Conservation (phyloP, 2,329 filamentous ascomycete genomes). For the Colletotrichum paranaense region DNA sequence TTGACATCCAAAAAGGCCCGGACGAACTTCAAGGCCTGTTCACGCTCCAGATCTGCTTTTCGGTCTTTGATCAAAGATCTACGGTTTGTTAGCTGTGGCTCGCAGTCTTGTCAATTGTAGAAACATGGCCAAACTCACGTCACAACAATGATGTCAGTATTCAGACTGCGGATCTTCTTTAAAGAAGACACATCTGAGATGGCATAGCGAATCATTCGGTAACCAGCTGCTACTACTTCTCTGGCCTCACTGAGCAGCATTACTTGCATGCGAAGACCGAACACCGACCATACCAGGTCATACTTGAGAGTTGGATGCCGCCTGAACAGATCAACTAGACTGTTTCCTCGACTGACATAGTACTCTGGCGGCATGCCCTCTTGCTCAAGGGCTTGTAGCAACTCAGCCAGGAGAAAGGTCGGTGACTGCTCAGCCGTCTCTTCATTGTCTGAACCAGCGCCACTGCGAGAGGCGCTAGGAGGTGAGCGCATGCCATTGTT, state of each 20-base stretch:
- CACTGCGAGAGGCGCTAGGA: conserved; percentile 64
- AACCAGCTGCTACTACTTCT: conserved; percentile 95
- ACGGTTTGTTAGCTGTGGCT: conserved; percentile 19
- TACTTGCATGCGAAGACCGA: conserved; percentile 91
- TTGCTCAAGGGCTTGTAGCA: conserved; percentile 88
- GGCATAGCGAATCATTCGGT: conserved; percentile 91
- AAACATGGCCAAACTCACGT: conserved; percentile 57
- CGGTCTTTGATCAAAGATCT: conserved; percentile 92
- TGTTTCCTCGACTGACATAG: conserved; percentile 93
- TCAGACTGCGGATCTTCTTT: conserved; percentile 85
- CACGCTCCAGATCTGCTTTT: conserved; percentile 95
- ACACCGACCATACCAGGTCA: conserved; percentile 95
- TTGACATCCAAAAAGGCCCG: conserved; percentile 96
- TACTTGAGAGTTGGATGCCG: conserved; percentile 94
- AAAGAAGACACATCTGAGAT: conserved; percentile 93
- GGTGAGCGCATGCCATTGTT: conserved; percentile 65
- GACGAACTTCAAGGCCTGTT: conserved; percentile 97
- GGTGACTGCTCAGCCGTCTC: conserved; percentile 81
- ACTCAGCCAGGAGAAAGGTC: conserved; percentile 89
- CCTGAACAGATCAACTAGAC: conserved; percentile 95
- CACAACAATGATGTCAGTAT: conserved; percentile 93
- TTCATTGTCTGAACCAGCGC: conserved; percentile 72
- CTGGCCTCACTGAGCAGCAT: conserved; percentile 96
- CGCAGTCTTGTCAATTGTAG: not conserved
- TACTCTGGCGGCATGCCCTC: conserved; percentile 92